phyloP scores from a whole-genome alignment of 2,329 filamentous ascomycete genomes.

The Seiridium unicorne region DNA sequence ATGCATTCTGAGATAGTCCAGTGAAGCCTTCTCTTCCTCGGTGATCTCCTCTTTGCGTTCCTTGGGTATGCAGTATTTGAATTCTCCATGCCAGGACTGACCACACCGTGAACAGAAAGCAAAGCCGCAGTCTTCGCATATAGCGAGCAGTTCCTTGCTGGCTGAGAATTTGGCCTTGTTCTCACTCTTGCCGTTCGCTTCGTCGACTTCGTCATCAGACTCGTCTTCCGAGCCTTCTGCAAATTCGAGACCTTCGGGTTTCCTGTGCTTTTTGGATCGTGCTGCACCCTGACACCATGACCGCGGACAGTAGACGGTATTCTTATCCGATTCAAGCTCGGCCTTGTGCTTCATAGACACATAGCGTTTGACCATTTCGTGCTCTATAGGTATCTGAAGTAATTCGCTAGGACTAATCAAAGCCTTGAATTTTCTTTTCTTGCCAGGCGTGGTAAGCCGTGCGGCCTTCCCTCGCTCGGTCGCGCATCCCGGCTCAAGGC shows the following conservation, averaged over 20 bases:
- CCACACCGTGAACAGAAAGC: constrained; percentile 76
- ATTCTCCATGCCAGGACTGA: constrained; percentile 91
- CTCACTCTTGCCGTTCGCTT: constrained; percentile 30
- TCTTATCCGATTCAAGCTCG: constrained; percentile 86
- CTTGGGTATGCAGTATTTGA: constrained; percentile 65
- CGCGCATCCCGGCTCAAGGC: constrained; percentile 76
- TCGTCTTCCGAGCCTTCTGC: constrained; percentile 54
- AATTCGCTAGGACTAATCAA: constrained; percentile 82
- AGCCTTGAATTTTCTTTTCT: constrained; percentile 59
- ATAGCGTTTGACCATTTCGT: constrained; percentile 78
- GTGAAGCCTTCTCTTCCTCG: constrained; percentile 80
- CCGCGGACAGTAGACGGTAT: constrained; percentile 88
- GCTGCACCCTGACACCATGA: constrained; percentile 91
- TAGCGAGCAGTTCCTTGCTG: constrained; percentile 62
- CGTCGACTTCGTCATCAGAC: constrained; percentile 48
- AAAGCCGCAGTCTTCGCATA: constrained; percentile 86
- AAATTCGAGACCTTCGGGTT: constrained; percentile 65
- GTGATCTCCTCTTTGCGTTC: constrained; percentile 69
- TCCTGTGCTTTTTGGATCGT: constrained; percentile 69
- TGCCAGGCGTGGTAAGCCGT: constrained; percentile 31
- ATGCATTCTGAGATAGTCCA: constrained; percentile 78
- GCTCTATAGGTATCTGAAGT: constrained; percentile 69
- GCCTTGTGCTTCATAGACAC: constrained; percentile 90
- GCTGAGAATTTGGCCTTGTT: constrained; percentile 18
- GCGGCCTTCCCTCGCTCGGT: constrained; percentile 50